Percentiles rank a stretch among this genome's conserved stretches.
These are phyloP conservation scores for Mortierella sp. DNA, from an alignment of 371 early-diverging fungal species.

Conservation along the genomic window DNA sequence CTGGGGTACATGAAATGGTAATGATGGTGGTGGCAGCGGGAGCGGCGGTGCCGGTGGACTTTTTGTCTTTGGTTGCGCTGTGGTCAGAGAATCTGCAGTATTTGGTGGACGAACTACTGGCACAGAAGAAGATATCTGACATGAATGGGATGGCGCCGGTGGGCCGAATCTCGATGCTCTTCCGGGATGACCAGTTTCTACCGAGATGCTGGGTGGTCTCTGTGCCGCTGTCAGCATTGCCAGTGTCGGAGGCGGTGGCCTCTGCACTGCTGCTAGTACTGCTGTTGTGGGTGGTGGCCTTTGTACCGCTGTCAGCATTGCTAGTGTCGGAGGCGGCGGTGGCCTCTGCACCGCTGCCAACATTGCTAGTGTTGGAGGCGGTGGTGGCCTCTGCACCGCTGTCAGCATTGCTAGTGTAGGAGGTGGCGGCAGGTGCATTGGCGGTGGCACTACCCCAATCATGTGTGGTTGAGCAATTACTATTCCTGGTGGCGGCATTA, in stretches of 20 bases:
- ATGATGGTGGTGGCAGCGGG: not conserved
- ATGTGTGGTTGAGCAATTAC: not conserved
- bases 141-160: not conserved
- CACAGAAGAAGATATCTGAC: not conserved
- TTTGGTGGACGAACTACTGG: too few relatives aligned
- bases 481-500: conserved; percentile 2
- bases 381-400: not conserved
- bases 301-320: not conserved
- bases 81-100: too few relatives aligned
- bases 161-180: not conserved
- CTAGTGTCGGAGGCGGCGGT: not conserved
- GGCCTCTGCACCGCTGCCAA: too few relatives aligned
- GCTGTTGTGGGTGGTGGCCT: too few relatives aligned
- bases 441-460: not conserved
- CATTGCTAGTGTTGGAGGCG: not conserved
- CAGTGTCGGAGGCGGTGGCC: not conserved
- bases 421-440: not conserved
- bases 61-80: not conserved
- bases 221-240: not conserved
- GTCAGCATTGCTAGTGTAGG: not conserved
- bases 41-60: too few relatives aligned
- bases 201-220: too few relatives aligned
- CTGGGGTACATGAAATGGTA: not conserved
- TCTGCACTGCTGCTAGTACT: too few relatives aligned
- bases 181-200: not conserved